Evolutionary conservation across 192 early-diverging fungal genomes (phyloP).

Genomic region (Entomortierella parvispora): DNA sequence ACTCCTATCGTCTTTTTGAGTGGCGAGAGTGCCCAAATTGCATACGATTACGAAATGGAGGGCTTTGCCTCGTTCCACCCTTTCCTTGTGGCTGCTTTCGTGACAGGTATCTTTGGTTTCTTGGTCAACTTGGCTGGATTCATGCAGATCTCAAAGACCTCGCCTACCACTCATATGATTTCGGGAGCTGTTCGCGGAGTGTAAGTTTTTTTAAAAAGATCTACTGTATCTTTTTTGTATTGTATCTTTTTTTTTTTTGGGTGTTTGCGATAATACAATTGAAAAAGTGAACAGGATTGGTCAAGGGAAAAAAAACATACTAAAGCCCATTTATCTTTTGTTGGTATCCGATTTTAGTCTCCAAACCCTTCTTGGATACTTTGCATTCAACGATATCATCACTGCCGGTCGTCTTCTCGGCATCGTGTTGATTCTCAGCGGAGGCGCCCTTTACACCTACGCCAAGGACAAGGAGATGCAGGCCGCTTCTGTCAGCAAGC

Average conservation of each 20-base stretch:
- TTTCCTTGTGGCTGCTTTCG: slow-evolving; percentile 44
- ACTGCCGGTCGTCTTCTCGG: slow-evolving; percentile 49
- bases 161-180: slow-evolving; percentile 68
- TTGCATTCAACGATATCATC: slow-evolving; percentile 49
- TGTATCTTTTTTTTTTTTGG: not conserved
- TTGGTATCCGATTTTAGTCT: slow-evolving; percentile 17
- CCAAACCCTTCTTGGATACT: slow-evolving; percentile 49
- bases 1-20: slow-evolving; percentile 59
- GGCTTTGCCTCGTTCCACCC: slow-evolving; percentile 12
- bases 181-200: slow-evolving; percentile 68
- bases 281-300: no score
- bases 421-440: slow-evolving; percentile 47
- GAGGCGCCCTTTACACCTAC: slow-evolving; percentile 49
- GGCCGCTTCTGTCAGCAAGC: slow-evolving; percentile 9
- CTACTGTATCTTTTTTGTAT: not conserved
- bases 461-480: slow-evolving; percentile 50
- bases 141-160: slow-evolving; percentile 71
- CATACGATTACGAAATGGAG: not conserved
- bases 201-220: slow-evolving; percentile 48
- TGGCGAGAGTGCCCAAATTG: slow-evolving; percentile 46
- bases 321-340: not conserved
- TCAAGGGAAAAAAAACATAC: not conserved
- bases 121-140: slow-evolving; percentile 71
- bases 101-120: slow-evolving; percentile 68
- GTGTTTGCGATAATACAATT: no score